These are phyloP conservation scores for Saccharum spontaneum DNA, from an alignment of 176 grass and related monocot genomes.

Conservation along the genomic window DNA sequence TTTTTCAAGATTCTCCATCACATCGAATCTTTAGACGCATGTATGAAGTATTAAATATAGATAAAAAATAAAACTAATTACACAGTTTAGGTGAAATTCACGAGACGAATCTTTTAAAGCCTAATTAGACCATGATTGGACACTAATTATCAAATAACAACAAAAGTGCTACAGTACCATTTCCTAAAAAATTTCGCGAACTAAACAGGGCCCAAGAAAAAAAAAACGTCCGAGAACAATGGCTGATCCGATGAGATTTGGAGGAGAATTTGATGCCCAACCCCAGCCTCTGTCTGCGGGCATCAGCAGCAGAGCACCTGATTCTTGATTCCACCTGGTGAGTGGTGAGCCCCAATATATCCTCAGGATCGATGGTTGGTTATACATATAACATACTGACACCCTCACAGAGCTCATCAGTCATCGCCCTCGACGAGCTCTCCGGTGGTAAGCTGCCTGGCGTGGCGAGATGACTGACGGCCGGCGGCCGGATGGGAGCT, in stretches of 20 bases:
- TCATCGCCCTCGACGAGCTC: not conserved
- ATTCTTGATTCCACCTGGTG: constrained; percentile 16
- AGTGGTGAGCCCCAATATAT: not conserved
- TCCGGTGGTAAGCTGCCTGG: not conserved
- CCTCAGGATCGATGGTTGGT: not conserved
- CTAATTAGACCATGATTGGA: too few species aligned
- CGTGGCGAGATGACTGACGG: not conserved
- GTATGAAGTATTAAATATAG: too few species aligned
- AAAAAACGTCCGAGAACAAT: not conserved
- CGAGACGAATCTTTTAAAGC: too few species aligned
- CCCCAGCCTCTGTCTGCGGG: not conserved
- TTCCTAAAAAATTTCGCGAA: too few species aligned
- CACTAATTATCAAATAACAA: too few species aligned
- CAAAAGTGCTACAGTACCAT: too few species aligned
- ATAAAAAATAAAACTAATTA: too few species aligned
- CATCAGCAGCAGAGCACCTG: constrained; percentile 6
- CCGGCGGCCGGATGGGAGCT: constrained; percentile 20
- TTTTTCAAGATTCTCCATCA: too few species aligned
- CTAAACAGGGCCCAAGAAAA: too few species aligned
- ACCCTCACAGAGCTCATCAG: not conserved
- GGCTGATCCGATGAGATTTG: not conserved
- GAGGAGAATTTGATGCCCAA: constrained; percentile 29
- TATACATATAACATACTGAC: not conserved
- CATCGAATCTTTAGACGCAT: too few species aligned
- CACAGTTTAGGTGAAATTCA: too few species aligned